Conservation (phyloP, 1,284 basidiomycete genomes). For the Moesziomyces antarcticus region DNA sequence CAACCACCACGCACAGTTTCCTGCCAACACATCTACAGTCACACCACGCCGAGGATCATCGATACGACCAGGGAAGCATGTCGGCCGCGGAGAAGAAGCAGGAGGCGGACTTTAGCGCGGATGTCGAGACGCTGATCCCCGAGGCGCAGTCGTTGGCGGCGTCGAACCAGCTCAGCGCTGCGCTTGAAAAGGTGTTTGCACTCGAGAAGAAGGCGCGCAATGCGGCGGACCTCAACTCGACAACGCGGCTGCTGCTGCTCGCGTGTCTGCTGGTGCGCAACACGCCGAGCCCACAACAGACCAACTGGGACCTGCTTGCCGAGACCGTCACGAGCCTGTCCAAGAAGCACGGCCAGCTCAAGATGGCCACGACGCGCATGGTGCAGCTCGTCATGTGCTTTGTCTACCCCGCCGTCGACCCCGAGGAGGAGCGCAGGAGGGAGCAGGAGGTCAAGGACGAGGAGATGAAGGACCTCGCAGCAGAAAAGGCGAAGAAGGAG, state of each 20-base stretch:
- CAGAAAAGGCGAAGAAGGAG: constrained; percentile 41
- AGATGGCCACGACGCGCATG: constrained; percentile 87
- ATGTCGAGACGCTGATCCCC: constrained; percentile 71
- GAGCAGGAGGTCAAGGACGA: constrained; percentile 44
- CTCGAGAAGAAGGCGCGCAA: constrained; percentile 98
- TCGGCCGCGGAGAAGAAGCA: constrained; percentile 70
- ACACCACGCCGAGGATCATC: background rate
- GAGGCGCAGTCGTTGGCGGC: constrained; percentile 70
- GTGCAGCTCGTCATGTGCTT: constrained; percentile 71
- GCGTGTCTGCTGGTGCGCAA: constrained; percentile 70
- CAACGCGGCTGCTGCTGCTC: constrained; percentile 83
- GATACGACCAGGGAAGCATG: constrained; percentile 4
- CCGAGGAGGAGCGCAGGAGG: constrained; percentile 72
- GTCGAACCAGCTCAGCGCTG: constrained; percentile 81
- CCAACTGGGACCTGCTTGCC: constrained; percentile 53
- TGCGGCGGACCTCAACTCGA: constrained; percentile 91
- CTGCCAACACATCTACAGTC: background rate
- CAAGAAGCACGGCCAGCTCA: constrained; percentile 98
- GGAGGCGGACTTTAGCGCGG: constrained; percentile 72
- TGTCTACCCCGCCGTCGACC: constrained; percentile 56
- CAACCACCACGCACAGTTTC: background rate
- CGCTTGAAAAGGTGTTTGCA: constrained; percentile 85
- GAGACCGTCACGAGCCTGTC: constrained; percentile 69
- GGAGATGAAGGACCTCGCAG: constrained; percentile 42
- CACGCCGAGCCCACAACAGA: constrained; percentile 36